These are phyloP conservation scores for Extremus antarcticus DNA, from an alignment of 495 filamentous ascomycete genomes.

Conservation along the genomic window DNA sequence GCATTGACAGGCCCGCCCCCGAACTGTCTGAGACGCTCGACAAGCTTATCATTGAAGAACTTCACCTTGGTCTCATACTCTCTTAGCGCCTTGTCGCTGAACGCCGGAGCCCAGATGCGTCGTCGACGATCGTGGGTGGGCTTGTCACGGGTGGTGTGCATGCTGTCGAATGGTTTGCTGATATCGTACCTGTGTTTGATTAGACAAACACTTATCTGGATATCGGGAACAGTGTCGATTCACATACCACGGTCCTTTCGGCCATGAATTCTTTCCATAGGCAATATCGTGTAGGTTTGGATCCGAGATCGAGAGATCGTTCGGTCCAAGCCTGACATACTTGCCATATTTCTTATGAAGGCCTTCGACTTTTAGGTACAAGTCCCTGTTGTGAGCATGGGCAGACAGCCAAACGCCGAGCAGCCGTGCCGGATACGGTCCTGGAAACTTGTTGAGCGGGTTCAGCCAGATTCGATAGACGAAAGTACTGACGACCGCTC, in stretches of 20 bases:
- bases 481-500: slow-evolving; percentile 34
- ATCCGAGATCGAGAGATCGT: slow-evolving; percentile 29
- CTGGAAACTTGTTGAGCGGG: slow-evolving; percentile 35
- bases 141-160: slow-evolving; percentile 31
- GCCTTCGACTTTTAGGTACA: slow-evolving; percentile 1
- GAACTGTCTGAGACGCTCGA: not conserved
- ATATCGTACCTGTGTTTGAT: slow-evolving; percentile 36
- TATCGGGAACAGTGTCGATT: no score
- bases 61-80: slow-evolving; percentile 26
- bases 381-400: slow-evolving; percentile 1
- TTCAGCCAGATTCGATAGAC: slow-evolving; percentile 38
- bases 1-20: slow-evolving; percentile 24
- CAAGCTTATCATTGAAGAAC: not conserved
- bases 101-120: slow-evolving; percentile 32
- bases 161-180: slow-evolving; percentile 22
- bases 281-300: slow-evolving; percentile 28
- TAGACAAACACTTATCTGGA: slow-evolving; percentile 23
- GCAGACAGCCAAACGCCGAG: slow-evolving; percentile 29
- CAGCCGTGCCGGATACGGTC: slow-evolving; percentile 32
- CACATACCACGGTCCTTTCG: slow-evolving; percentile 1
- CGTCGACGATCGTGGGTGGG: slow-evolving; percentile 31
- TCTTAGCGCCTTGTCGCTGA: slow-evolving; percentile 24
- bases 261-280: slow-evolving; percentile 25
- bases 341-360: slow-evolving; percentile 12
- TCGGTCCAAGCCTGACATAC: slow-evolving; percentile 15